These are phyloP conservation scores for Zasmidium angulare DNA, from an alignment of 2,329 filamentous ascomycete genomes.

Conservation along the genomic window DNA sequence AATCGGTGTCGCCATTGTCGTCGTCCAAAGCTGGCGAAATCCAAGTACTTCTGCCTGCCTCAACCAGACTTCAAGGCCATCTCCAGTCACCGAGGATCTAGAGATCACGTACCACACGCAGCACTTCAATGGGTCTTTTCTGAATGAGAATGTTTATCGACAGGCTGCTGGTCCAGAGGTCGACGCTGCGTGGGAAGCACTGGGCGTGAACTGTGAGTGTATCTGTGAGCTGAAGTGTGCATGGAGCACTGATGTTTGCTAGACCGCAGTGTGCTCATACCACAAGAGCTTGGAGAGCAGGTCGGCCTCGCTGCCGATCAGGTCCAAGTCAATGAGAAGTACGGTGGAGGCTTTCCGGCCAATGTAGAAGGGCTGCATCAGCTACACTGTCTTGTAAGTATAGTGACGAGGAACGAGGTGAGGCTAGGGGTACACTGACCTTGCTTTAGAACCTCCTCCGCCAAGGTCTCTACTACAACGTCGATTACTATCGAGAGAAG, in stretches of 20 bases:
- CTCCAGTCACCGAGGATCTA: constrained; percentile 20
- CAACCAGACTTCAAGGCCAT: constrained; percentile 10
- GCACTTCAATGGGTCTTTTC: constrained; percentile 58
- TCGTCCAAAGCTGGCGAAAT: constrained; percentile 11
- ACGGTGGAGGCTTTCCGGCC: constrained; percentile 60
- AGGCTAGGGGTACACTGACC: not conserved
- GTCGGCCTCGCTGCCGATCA: constrained; percentile 56
- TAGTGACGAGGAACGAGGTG: no score
- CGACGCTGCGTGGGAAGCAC: constrained; percentile 57
- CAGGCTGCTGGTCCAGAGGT: constrained; percentile 44
- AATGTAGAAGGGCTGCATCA: constrained; percentile 60
- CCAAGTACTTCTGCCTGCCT: constrained; percentile 2
- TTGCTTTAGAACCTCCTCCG: constrained; percentile 56
- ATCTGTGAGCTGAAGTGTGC: no score
- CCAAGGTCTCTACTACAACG: constrained; percentile 61
- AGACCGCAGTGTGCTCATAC: constrained; percentile 15
- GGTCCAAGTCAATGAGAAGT: constrained; percentile 55
- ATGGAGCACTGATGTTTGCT: not conserved
- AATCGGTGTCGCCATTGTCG: constrained; percentile 13
- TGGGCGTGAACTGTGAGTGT: constrained; percentile 50
- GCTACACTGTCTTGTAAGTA: constrained; percentile 52
- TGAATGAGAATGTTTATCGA: constrained; percentile 56
- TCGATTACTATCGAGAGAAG: constrained; percentile 55
- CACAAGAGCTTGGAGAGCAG: constrained; percentile 13
- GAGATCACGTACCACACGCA: constrained; percentile 19